Evolutionary conservation across 2,329 filamentous ascomycete species (phyloP).

Genomic region (Microcyclosporella mali): DNA sequence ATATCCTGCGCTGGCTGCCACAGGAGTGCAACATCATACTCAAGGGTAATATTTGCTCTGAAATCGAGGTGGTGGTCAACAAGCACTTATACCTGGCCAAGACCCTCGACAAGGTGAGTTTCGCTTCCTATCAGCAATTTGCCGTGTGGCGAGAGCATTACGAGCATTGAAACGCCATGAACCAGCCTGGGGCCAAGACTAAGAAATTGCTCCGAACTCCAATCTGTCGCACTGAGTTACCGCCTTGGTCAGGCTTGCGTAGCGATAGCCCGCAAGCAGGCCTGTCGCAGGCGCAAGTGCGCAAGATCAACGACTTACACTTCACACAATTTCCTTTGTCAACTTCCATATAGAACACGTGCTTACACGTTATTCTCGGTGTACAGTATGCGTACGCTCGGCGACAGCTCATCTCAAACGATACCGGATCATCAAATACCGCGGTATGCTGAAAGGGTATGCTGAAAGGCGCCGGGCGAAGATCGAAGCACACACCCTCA

Average conservation of each 20-base stretch:
- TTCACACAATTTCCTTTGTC: slow-evolving; percentile 5
- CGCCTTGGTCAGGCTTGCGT: too few species aligned
- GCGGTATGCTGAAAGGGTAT: not conserved
- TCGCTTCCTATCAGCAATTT: not conserved
- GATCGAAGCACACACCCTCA: too few species aligned
- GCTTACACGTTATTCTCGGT: slow-evolving; percentile 11
- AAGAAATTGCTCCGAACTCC: too few species aligned
- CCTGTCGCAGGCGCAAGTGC: too few species aligned
- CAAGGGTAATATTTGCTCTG: slow-evolving; percentile 35
- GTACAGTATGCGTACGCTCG: slow-evolving; percentile 29
- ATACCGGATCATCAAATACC: slow-evolving; percentile 15
- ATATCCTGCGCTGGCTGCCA: slow-evolving; percentile 43
- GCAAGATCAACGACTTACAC: too few species aligned
- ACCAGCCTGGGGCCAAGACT: too few species aligned
- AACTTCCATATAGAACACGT: slow-evolving; percentile 2
- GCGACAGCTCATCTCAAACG: slow-evolving; percentile 31
- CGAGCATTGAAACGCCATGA: too few species aligned
- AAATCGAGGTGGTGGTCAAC: slow-evolving; percentile 37
- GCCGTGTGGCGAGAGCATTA: too few species aligned
- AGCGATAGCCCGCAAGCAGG: too few species aligned
- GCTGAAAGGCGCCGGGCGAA: too few species aligned
- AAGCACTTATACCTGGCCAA: slow-evolving; percentile 38
- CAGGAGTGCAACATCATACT: slow-evolving; percentile 37
- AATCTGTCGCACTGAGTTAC: too few species aligned
- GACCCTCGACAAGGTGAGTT: slow-evolving; percentile 37